These are phyloP conservation scores for Fusarium nanum DNA, from an alignment of 2,329 filamentous ascomycete species.

Conservation along the genomic window DNA sequence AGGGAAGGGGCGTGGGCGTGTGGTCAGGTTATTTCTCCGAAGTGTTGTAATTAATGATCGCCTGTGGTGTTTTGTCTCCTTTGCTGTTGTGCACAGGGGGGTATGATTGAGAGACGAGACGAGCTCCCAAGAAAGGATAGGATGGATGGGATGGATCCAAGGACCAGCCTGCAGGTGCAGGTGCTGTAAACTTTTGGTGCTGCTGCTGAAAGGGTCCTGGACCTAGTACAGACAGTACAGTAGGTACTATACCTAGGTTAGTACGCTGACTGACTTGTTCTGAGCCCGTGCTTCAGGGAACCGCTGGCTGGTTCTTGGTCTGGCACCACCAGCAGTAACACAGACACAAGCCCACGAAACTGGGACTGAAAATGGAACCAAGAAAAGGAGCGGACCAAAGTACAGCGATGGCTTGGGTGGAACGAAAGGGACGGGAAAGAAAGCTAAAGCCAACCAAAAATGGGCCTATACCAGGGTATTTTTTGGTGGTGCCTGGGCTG, in stretches of 20 bases:
- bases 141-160: not conserved
- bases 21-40: constrained; percentile 42
- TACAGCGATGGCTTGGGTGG: not conserved
- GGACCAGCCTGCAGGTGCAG: not conserved
- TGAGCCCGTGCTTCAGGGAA: constrained; percentile 11
- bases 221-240: not conserved
- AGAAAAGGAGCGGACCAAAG: constrained; percentile 24
- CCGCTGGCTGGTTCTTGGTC: constrained; percentile 1
- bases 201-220: not conserved
- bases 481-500: constrained; percentile 5
- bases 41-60: constrained; percentile 39
- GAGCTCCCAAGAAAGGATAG: not conserved
- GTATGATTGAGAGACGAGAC: constrained; percentile 3
- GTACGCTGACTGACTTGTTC: not conserved
- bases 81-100: constrained; percentile 21
- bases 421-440: constrained; percentile 24
- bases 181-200: not conserved
- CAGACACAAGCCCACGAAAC: constrained; percentile 2
- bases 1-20: constrained; percentile 27
- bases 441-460: constrained; percentile 23
- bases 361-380: constrained; percentile 17
- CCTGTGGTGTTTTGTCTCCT: constrained; percentile 26
- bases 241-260: not conserved
- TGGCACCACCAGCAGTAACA: constrained; percentile 11
- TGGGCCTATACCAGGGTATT: not conserved